Conservation (phyloP, 805 yeast species). For the Cyberlindnera nakhonratchasimensis region DNA sequence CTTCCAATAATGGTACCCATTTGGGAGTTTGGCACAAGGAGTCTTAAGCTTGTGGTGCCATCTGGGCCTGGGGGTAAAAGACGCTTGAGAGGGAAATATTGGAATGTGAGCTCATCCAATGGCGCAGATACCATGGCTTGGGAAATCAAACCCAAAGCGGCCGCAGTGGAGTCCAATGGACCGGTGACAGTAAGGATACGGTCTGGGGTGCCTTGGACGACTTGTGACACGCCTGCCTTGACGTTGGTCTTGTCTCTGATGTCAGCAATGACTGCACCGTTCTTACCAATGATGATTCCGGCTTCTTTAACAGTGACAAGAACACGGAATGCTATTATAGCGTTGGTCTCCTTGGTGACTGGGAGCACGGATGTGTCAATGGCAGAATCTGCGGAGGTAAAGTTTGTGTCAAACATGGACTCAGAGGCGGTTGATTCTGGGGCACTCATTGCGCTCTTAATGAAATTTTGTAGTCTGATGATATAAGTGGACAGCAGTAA, state of each 20-base stretch:
- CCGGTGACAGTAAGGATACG: slow-evolving; percentile 81
- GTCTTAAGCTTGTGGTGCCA: slow-evolving; percentile 56
- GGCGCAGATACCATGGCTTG: slow-evolving; percentile 54
- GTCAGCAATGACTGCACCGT: slow-evolving; percentile 72
- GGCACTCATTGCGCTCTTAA: slow-evolving; percentile 1
- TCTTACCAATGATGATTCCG: slow-evolving; percentile 85
- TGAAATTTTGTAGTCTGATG: not conserved
- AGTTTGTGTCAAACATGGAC: slow-evolving; percentile 6
- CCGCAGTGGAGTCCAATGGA: slow-evolving; percentile 60
- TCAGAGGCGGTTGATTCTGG: slow-evolving; percentile 2
- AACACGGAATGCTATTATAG: slow-evolving; percentile 37
- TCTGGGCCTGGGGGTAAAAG: slow-evolving; percentile 50
- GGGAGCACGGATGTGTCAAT: slow-evolving; percentile 26
- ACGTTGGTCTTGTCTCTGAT: slow-evolving; percentile 73
- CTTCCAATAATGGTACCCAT: slow-evolving; percentile 88
- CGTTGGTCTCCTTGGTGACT: slow-evolving; percentile 20
- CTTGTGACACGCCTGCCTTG: slow-evolving; percentile 83
- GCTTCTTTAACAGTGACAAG: slow-evolving; percentile 83
- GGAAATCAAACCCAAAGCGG: slow-evolving; percentile 68
- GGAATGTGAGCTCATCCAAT: slow-evolving; percentile 35
- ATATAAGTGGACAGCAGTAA: too few species aligned
- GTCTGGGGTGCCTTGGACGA: slow-evolving; percentile 76
- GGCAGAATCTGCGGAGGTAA: slow-evolving; percentile 3
- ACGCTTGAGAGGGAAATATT: slow-evolving; percentile 57
- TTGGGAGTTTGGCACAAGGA: slow-evolving; percentile 78